Evolutionary conservation across 129 eudicot genomes (phyloP), one percentile per base, ranked within the genome.

Genomic region (Flaveria bidentis): DNA sequence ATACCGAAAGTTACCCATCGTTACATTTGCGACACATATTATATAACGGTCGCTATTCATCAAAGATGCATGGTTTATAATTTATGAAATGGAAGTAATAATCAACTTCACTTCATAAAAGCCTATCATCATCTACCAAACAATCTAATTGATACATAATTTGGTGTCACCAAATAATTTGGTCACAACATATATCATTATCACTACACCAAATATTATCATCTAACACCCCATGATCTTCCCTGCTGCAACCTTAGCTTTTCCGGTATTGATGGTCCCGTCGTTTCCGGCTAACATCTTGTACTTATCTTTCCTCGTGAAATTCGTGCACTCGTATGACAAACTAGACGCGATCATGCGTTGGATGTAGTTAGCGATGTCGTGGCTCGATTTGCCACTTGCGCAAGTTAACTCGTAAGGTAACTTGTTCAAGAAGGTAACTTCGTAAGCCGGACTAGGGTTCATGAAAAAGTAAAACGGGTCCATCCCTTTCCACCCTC

Each of bases 401-500:
- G 82, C 80, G 52, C 91, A 89, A 44, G 91, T 86, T 52, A 89
- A 45, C 2, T 82, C 86, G 14, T 75, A 25, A 0, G 95, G 95
- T 76, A 86, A 70, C 67, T 88, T 88, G 46, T 82, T 86, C 85
- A 88, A 70, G 62, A 89, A 89, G 30, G 83, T 89, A 41, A 89
- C 95, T 69, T 89, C 95, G 46, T 89, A 89, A 52, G 83, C 86
- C 1, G 96, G 96, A 56, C 91, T 84, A 6, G 96, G 96, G 80
- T 90, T 90, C 92, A 90, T 90, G 62, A 90, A 87, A 13, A 90
- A 90, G 61, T 81, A 90, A 75, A 90, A 87, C 2, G 96, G 96
- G 23, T 90, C 96, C 96, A 90, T 81, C 33, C 87, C 88, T 61
- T 90, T 90, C 92, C 88, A 87, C 66, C 96, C 96, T 23, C 96